A percentile compares a stretch with the other conserved stretches of the same genome.
These are phyloP conservation scores for Candida anutae DNA, from an alignment of 1,139 yeast species.

Conservation along the genomic window DNA sequence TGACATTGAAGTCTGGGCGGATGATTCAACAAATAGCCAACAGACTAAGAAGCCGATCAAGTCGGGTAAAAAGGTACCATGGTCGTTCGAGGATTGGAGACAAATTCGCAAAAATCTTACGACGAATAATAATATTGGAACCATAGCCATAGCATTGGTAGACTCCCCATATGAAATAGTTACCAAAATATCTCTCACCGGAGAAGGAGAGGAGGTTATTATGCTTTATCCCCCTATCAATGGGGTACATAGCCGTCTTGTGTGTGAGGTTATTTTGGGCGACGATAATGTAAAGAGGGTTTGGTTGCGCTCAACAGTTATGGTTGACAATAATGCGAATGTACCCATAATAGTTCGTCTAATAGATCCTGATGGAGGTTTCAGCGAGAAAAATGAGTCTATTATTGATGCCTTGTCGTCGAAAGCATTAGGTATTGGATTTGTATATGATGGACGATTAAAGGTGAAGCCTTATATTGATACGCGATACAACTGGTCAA, in stretches of 20 bases:
- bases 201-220: slow-evolving; percentile 79
- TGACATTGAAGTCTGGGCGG: slow-evolving; percentile 72
- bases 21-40: slow-evolving; percentile 18
- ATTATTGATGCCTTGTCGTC: slow-evolving; percentile 45
- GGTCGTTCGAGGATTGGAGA: slow-evolving; percentile 97
- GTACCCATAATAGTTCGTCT: slow-evolving; percentile 43
- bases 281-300: slow-evolving; percentile 75
- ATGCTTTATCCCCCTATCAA: slow-evolving; percentile 56
- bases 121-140: slow-evolving; percentile 52
- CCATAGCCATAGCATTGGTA: slow-evolving; percentile 52
- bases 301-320: slow-evolving; percentile 65
- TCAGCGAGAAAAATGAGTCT: slow-evolving; percentile 14
- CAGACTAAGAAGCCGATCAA: slow-evolving; percentile 28
- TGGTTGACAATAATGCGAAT: slow-evolving; percentile 64
- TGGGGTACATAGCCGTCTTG: slow-evolving; percentile 64
- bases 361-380: slow-evolving; percentile 10
- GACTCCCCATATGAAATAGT: slow-evolving; percentile 50
- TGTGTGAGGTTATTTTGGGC: slow-evolving; percentile 62
- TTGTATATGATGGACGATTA: slow-evolving; percentile 52
- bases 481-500: slow-evolving; percentile 61
- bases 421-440: slow-evolving; percentile 65
- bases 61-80: slow-evolving; percentile 51
- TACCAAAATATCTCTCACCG: slow-evolving; percentile 54
- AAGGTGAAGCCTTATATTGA: slow-evolving; percentile 54
- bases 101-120: slow-evolving; percentile 72